Base-by-base conservation (phyloP, 306 rosid species). In the Pyrus communis region DNA sequence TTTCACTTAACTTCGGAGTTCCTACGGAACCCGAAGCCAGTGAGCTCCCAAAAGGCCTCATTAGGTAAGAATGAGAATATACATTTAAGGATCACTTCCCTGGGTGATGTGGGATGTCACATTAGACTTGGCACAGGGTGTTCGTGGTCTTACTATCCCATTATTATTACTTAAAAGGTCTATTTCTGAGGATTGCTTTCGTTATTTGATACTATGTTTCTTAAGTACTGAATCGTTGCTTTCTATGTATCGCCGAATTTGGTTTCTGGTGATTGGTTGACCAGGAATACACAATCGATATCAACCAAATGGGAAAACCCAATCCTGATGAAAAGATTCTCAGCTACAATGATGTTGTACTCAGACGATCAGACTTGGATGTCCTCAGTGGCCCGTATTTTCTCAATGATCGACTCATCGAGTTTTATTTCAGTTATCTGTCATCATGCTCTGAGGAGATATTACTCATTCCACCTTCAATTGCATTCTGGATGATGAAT, bases 331-430 rank as follows among this genome's bases (percentile, higher is more conserved):
- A 88, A 67, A 92, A 85, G 85, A 85, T 92, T 85, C 91, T 95
- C 31, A 87, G 96, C 88, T 95, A 89, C 82, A 86, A 95, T 9
- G 99, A 95, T 78, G 96, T 92, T 74, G 96, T 91, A 67, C 96
- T 95, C 66, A 81, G 99, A 77, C 79, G 75, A 64, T 87, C 93
- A 3, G 99, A 95, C 85, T 73, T 89, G 77, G 96, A 78, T 80
- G 92, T 92, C 76, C 97, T 95, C 25, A 57, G 86, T 14, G 96
- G 97, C 76, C 92, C 89, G 28, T 64, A 83, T 84, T 92, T 71
- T 84, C 87, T 95, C 63, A 92, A 92, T 6, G 99, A 95, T 78
- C 90, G 92, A 51, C 88, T 92, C 66, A 88, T 92, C 3, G 97
- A 92, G 83, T 95, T 95, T 76, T 89, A 82, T 65, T 87, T 92